Percentiles rank a stretch among this genome's conserved stretches.
Evolutionary conservation across 2,329 filamentous ascomycete genomes (phyloP).

Genomic region (Hymenoscyphus salicellus): DNA sequence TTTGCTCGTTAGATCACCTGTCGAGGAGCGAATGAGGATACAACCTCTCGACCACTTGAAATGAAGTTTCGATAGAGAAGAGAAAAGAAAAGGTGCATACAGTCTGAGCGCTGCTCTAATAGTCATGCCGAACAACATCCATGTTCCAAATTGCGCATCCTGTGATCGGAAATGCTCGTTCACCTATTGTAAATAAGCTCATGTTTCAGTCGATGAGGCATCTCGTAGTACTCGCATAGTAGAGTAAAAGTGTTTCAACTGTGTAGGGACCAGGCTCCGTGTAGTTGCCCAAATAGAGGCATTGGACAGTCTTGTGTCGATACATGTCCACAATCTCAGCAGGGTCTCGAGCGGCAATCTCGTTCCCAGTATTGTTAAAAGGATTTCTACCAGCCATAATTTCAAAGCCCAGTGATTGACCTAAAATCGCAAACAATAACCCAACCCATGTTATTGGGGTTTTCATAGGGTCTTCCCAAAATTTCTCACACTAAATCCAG

Average conservation of each 20-base stretch:
- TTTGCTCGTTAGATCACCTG: no score
- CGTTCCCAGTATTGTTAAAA: constrained; percentile 9
- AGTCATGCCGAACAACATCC: constrained; percentile 50
- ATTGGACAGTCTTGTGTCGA: constrained; percentile 49
- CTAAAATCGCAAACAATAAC: constrained; percentile 40
- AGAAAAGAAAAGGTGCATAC: no score
- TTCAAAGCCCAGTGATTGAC: constrained; percentile 28
- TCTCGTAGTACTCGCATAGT: constrained; percentile 32
- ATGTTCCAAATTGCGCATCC: constrained; percentile 52
- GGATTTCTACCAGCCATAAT: constrained; percentile 1
- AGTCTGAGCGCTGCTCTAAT: constrained; percentile 56
- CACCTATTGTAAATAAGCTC: constrained; percentile 32
- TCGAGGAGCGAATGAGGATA: no score
- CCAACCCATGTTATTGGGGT: constrained; percentile 50
- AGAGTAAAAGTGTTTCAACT: constrained; percentile 51
- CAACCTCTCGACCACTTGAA: no score
- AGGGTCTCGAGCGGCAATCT: constrained; percentile 42
- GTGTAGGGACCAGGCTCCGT: constrained; percentile 48
- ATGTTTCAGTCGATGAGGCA: neutral
- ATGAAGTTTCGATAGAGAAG: no score
- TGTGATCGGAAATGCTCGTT: constrained; percentile 50
- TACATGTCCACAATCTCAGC: constrained; percentile 46
- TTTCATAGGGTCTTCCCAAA: constrained; percentile 30
- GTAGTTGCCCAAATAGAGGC: constrained; percentile 51
- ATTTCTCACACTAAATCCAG: constrained; percentile 30